Evolutionary conservation across 495 filamentous ascomycete genomes (phyloP), one percentile per base, ranked within the genome.

Genomic region (Oidiodendron maius): DNA sequence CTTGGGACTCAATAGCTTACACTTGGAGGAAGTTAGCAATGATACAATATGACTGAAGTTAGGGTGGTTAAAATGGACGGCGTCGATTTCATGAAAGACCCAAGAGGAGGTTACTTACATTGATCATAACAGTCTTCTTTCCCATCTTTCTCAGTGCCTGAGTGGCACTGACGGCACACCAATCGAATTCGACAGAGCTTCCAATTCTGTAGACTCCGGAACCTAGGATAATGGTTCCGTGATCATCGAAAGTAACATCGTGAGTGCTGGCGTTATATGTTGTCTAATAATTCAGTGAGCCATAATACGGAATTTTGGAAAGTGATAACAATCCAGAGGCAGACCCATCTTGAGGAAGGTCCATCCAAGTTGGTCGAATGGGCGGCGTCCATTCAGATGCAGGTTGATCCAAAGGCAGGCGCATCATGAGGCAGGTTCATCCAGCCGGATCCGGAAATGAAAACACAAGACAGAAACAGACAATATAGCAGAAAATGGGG

Each of bases 71-170:
- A 8, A 45, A 63, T 55, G 24, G n/a, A n/a, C n/a, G n/a, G n/a
- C n/a, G n/a, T n/a, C n/a, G n/a, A n/a, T n/a, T n/a, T n/a, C n/a
- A n/a, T 15, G 62, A 51, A 57, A 52, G 38, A 28, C 35, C 13
- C 45, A 32, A 30, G 32, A 22, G 17, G 48, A 43, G 16, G 64
- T 39, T 38, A 57, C 50, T 52, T 50, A 57, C 54, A 46, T 97
- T 98, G 66, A 98, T 95, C 89, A 98, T 95, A 47, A 95, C 84
- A 16, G 91, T 98, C 78, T 96, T 95, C 77, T 95, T 88, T 56
- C 89, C 91, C 81, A 96, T 91, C 43, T 82, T 71, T 54, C 81
- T 79, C 53, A 96, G 75, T 28, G 91, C 90, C 24, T 87, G 74
- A 13, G 93, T 93, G 51, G 89, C 88, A 61, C 91, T 95, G 54